Evolutionary conservation across 208 protist species (phyloP).

Genomic region (Trypanosoma cruzi): DNA sequence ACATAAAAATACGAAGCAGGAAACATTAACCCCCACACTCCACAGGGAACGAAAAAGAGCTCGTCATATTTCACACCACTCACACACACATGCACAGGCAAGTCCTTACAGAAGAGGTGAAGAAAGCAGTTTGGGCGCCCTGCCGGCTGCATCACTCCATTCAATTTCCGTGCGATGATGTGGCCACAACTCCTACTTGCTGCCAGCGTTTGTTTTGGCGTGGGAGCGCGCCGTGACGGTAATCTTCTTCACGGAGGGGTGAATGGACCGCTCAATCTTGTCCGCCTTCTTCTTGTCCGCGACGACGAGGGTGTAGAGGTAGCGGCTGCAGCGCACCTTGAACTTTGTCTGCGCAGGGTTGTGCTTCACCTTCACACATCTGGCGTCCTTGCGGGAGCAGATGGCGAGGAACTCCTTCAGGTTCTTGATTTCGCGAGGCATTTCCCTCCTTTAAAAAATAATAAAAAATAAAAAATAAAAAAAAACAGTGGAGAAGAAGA

Average conservation of each 20-base stretch:
- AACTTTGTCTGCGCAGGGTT: constrained; percentile 92
- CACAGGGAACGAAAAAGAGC: background rate
- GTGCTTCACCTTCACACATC: constrained; percentile 93
- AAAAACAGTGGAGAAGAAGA: constrained; percentile 15
- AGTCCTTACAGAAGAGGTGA: constrained; percentile 10
- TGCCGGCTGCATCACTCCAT: no score
- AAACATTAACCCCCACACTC: background rate
- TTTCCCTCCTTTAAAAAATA: constrained; percentile 35
- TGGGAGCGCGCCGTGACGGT: constrained; percentile 81
- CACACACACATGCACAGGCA: background rate
- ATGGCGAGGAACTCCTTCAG: constrained; percentile 94
- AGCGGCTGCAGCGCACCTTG: constrained; percentile 94
- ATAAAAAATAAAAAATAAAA: constrained; percentile 8
- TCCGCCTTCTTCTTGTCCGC: constrained; percentile 92
- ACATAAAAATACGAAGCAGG: constrained; percentile 25
- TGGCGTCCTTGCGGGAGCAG: constrained; percentile 92
- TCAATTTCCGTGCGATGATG: background rate
- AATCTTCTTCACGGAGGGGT: constrained; percentile 90
- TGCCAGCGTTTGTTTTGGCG: constrained; percentile 81
- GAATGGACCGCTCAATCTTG: constrained; percentile 93
- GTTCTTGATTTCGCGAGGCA: constrained; percentile 93
- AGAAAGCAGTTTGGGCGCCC: background rate
- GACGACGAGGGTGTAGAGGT: constrained; percentile 93
- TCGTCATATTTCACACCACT: background rate
- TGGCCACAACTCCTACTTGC: constrained; percentile 66